A percentile compares a stretch with the other conserved stretches of the same genome.
Conservation (phyloP, 2,329 filamentous ascomycete species). For the Intubia oerlemansii region DNA sequence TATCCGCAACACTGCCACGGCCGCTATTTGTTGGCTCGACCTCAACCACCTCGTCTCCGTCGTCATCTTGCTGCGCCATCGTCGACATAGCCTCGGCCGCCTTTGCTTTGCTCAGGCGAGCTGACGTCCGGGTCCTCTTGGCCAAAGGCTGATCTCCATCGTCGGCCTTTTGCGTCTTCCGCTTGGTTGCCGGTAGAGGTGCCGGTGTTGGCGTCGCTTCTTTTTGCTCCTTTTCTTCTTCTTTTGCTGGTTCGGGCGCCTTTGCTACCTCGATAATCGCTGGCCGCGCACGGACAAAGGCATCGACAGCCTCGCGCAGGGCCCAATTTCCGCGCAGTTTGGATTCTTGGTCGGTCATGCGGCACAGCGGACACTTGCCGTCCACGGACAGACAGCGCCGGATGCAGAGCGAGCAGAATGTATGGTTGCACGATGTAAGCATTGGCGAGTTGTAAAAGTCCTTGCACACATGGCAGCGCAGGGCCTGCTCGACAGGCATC, state of each 20-base stretch:
- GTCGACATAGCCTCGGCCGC: constrained; percentile 16
- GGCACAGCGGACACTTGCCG: constrained; percentile 74
- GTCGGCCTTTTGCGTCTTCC: constrained; percentile 36
- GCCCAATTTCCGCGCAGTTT: constrained; percentile 71
- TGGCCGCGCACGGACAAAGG: constrained; percentile 46
- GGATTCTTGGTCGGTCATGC: constrained; percentile 57
- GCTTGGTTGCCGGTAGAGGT: constrained; percentile 18
- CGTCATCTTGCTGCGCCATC: constrained; percentile 13
- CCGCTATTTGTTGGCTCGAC: neutral
- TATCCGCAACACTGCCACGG: constrained; percentile 13
- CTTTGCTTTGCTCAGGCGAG: constrained; percentile 22
- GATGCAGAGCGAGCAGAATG: constrained; percentile 93
- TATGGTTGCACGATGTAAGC: constrained; percentile 86
- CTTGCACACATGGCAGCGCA: constrained; percentile 95
- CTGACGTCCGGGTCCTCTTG: constrained; percentile 32
- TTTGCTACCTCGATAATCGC: constrained; percentile 43
- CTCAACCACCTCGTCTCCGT: constrained; percentile 6
- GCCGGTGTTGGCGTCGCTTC: constrained; percentile 12
- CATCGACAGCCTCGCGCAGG: constrained; percentile 64
- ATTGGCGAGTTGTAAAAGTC: constrained; percentile 92
- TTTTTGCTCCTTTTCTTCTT: neutral
- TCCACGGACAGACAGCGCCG: constrained; percentile 64
- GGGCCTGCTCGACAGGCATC: constrained; percentile 53
- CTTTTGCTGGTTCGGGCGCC: constrained; percentile 4
- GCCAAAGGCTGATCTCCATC: constrained; percentile 12